Conservation (phyloP, 2,329 filamentous ascomycete genomes). For the Colletotrichum gloeosporioides region DNA sequence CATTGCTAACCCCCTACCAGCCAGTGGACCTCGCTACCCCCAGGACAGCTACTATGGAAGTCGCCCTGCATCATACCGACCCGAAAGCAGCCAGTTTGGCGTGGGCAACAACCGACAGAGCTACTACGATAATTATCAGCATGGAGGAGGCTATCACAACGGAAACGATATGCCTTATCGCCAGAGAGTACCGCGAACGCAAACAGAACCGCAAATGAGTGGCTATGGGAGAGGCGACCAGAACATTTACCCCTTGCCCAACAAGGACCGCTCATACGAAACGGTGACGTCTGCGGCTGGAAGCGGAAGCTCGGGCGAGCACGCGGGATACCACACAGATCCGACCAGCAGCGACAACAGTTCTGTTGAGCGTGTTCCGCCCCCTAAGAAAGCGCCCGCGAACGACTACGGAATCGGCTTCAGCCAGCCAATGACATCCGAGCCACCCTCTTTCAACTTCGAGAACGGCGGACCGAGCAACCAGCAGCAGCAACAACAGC, state of each 20-base stretch:
- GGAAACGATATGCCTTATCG: conserved; percentile 33
- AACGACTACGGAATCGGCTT: conserved; percentile 72
- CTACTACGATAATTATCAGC: conserved; percentile 47
- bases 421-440: conserved; percentile 47
- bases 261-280: conserved; percentile 83
- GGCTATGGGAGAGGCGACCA: conserved; percentile 41
- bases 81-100: conserved; percentile 47
- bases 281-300: conserved; percentile 81
- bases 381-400: conserved; percentile 56
- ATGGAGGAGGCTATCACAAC: conserved; percentile 32
- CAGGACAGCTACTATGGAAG: conserved; percentile 59
- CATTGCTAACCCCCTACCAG: conserved; percentile 26
- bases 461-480: conserved; percentile 9
- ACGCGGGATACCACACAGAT: conserved; percentile 82
- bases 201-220: conserved; percentile 51
- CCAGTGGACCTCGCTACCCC: conserved; percentile 48
- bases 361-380: conserved; percentile 77
- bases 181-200: conserved; percentile 45
- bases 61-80: conserved; percentile 45
- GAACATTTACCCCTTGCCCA: conserved; percentile 57
- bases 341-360: conserved; percentile 90
- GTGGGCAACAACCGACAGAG: conserved; percentile 37
- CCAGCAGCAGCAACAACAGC: neutral
- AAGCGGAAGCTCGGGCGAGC: conserved; percentile 75
- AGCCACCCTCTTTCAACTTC: conserved; percentile 41